These are phyloP conservation scores for Canavalia gladiata DNA, from an alignment of 306 rosid genomes.

Conservation along the genomic window DNA sequence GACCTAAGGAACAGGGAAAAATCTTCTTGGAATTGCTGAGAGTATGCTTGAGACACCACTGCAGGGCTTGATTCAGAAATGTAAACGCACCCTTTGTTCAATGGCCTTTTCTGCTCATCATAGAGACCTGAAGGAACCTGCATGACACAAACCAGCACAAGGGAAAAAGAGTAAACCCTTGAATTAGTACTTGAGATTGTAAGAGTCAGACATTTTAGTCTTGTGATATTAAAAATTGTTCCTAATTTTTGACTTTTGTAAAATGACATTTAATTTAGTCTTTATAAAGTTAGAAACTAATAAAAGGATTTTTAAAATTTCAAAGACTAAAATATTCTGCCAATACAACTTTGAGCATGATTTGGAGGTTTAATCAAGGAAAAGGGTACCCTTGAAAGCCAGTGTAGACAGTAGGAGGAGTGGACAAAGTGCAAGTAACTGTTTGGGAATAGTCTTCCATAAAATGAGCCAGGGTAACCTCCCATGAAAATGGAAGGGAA, in stretches of 20 bases:
- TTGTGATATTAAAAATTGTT: too few species aligned
- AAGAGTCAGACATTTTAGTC: too few species aligned
- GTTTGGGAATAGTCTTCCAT: conserved; percentile 85
- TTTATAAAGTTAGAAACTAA: too few species aligned
- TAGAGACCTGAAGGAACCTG: conserved; percentile 81
- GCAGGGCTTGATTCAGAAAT: conserved; percentile 74
- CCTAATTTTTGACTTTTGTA: too few species aligned
- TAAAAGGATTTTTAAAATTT: too few species aligned
- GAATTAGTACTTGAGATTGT: too few species aligned
- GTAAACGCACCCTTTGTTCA: conserved; percentile 79
- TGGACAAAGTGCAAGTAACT: conserved; percentile 83
- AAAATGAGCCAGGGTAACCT: conserved; percentile 95
- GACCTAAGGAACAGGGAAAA: conserved; percentile 70
- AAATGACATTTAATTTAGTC: too few species aligned
- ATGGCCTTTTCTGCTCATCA: conserved; percentile 61
- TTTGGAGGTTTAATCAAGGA: too few species aligned
- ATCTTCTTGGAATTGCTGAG: conserved; percentile 76
- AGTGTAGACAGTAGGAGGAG: conserved; percentile 84
- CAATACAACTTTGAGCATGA: too few species aligned
- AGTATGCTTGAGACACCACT: conserved; percentile 71
- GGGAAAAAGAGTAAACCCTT: too few species aligned
- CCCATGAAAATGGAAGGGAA: conserved; percentile 76
- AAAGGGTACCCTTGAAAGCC: conserved; percentile 81
- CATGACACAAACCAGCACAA: conserved; percentile 23
- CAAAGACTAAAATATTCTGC: too few species aligned